A percentile compares a stretch with the other conserved stretches of the same genome.
Evolutionary conservation across 2,329 filamentous ascomycete species (phyloP).

Genomic region (Apiospora hydei): DNA sequence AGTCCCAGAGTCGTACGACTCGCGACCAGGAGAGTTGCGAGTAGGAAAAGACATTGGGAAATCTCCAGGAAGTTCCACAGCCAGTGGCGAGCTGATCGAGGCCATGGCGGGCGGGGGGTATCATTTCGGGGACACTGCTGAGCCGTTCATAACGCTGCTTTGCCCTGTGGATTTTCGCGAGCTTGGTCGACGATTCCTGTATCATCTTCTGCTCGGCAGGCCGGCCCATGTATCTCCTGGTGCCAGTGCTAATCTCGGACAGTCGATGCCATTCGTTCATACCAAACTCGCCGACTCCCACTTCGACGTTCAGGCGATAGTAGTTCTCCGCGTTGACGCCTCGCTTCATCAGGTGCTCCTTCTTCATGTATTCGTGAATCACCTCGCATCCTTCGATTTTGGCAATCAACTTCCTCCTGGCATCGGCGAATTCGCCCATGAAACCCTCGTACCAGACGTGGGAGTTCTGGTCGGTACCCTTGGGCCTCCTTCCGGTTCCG

Average conservation of each 20-base stretch:
- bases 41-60: constrained; percentile 44
- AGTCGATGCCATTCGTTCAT: constrained; percentile 98
- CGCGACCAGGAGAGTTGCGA: constrained; percentile 51
- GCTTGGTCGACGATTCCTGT: constrained; percentile 76
- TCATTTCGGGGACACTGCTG: constrained; percentile 51
- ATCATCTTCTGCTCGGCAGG: constrained; percentile 80
- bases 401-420: constrained; percentile 79
- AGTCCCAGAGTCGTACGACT: constrained; percentile 64
- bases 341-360: constrained; percentile 77
- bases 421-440: constrained; percentile 90
- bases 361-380: constrained; percentile 86
- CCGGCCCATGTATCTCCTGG: constrained; percentile 80
- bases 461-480: constrained; percentile 69
- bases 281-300: constrained; percentile 94
- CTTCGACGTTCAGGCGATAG: constrained; percentile 94
- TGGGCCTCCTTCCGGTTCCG: constrained; percentile 86
- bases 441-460: constrained; percentile 95
- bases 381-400: constrained; percentile 97
- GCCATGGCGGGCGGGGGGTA: constrained; percentile 48
- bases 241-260: constrained; percentile 94
- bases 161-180: constrained; percentile 83
- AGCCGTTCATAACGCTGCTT: constrained; percentile 70
- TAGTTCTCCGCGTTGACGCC: constrained; percentile 90
- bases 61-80: constrained; percentile 66
- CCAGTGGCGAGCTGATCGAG: constrained; percentile 55